These are phyloP conservation scores for Nicotiana noctiflora DNA, from an alignment of 257 asterid genomes.

Conservation along the genomic window DNA sequence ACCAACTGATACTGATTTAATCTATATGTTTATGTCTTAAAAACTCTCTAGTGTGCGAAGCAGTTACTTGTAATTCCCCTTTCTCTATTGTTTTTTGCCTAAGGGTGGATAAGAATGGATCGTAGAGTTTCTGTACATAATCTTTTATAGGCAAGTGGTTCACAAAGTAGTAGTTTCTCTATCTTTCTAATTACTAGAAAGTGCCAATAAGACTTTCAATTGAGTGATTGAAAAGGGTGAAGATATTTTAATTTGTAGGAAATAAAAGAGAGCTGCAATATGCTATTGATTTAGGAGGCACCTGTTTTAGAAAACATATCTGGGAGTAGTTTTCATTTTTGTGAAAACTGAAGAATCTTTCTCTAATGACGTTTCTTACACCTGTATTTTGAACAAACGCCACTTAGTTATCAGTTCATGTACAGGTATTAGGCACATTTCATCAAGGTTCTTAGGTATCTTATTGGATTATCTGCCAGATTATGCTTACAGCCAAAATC, in stretches of 20 bases:
- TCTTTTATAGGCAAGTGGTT: neutral
- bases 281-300: neutral
- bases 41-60: neutral
- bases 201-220: neutral
- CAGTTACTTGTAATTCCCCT: neutral
- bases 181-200: neutral
- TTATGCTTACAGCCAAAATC: neutral
- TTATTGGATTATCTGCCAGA: neutral
- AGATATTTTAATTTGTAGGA: neutral
- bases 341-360: neutral
- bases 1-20: neutral
- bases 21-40: neutral
- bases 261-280: neutral
- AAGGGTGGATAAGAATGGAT: neutral
- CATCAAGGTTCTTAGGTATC: neutral
- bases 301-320: neutral
- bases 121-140: neutral
- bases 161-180: neutral
- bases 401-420: neutral
- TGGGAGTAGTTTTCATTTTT: neutral
- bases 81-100: neutral
- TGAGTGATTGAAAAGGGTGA: neutral
- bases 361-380: neutral
- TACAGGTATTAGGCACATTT: neutral
- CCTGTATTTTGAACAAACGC: neutral